These are phyloP conservation scores for Dryas integrifolia DNA, from an alignment of 331 rosid species.

Conservation along the genomic window DNA sequence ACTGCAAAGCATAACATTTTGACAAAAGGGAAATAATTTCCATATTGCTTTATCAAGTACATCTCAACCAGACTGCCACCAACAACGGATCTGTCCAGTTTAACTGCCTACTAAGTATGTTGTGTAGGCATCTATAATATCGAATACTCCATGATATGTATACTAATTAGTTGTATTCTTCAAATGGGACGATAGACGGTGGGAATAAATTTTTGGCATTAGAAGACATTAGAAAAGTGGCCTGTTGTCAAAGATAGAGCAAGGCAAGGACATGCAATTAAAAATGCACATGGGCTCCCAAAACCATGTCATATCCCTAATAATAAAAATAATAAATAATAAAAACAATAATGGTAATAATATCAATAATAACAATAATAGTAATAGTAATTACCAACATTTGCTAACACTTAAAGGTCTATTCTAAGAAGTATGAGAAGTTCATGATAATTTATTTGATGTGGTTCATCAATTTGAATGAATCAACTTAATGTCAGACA, in stretches of 20 bases:
- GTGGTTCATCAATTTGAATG: background rate
- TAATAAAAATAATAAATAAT: no score
- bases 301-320: no score
- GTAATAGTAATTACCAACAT: background rate
- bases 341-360: no score
- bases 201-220: background rate
- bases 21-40: background rate
- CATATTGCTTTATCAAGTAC: background rate
- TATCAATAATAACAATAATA: no score
- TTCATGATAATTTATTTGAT: background rate
- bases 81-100: background rate
- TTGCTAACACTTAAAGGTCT: background rate
- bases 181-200: background rate
- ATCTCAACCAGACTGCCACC: slow-evolving; percentile 1
- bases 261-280: background rate
- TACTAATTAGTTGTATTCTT: background rate
- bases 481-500: slow-evolving; percentile 3
- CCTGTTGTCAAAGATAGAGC: background rate
- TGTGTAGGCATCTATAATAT: background rate
- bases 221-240: background rate
- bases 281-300: background rate
- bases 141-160: background rate
- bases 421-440: background rate
- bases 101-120: background rate
- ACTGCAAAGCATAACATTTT: background rate